Evolutionary conservation across 2,329 filamentous ascomycete species (phyloP).

Genomic region (Allantophomopsis cytisporea): DNA sequence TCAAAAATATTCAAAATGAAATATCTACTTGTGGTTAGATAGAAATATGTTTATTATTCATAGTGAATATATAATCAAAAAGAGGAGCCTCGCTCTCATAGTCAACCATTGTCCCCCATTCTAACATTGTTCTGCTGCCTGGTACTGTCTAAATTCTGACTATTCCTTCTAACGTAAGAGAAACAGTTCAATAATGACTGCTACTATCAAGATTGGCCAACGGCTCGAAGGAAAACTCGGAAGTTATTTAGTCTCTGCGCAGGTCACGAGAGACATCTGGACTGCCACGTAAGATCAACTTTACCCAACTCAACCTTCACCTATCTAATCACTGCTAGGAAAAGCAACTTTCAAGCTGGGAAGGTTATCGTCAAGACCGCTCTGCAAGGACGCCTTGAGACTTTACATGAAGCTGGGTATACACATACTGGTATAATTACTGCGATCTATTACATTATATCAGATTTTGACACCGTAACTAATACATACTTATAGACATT

Average conservation of each 20-base stretch:
- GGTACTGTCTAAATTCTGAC: constrained; percentile 5
- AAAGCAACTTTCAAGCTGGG: constrained; percentile 8
- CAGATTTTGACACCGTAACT: constrained; percentile 5
- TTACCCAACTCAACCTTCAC: constrained; percentile 6
- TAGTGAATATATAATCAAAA: neutral
- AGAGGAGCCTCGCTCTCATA: constrained; percentile 1
- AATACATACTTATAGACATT: constrained; percentile 16
- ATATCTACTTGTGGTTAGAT: no score
- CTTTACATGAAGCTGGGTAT: constrained; percentile 12
- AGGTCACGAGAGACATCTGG: constrained; percentile 9
- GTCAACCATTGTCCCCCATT: constrained; percentile 5
- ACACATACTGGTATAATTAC: constrained; percentile 10
- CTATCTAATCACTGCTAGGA: constrained; percentile 9
- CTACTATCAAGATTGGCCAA: constrained; percentile 10
- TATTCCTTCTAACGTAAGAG: constrained; percentile 5
- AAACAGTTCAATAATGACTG: constrained; percentile 7
- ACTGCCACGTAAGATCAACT: constrained; percentile 10
- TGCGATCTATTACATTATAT: constrained; percentile 6
- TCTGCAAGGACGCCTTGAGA: constrained; percentile 8
- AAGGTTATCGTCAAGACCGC: constrained; percentile 12
- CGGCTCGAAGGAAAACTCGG: constrained; percentile 10
- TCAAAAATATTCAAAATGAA: no score
- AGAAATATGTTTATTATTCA: no score
- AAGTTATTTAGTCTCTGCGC: constrained; percentile 9
- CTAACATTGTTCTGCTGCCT: constrained; percentile 5